Evolutionary conservation across 805 yeast species (phyloP), one percentile per base, ranked within the genome.

Genomic region (Starmerella floris): DNA sequence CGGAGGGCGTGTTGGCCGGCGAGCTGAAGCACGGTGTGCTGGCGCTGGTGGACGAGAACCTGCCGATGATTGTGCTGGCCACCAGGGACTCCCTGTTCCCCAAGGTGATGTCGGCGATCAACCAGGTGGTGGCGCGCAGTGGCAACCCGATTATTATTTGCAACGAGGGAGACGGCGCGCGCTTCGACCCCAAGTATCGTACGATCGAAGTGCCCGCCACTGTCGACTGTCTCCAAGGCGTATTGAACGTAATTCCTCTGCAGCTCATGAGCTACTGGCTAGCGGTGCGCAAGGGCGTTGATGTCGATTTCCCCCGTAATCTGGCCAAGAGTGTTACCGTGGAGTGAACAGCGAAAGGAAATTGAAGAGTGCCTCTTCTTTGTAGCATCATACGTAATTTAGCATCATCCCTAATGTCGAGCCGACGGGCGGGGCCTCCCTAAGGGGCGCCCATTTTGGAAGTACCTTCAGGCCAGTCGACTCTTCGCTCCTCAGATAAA

Each of bases 1-100:
- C 96, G 19, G 99, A 91, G 68, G 99, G 98, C 69, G 95, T 91
- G 41, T 76, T 91, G 52, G 98, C 99, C 20, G 99, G 98, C 63
- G 99, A 91, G 67, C 76, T 91, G 66, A 91, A 91, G 65, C 99
- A 91, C 61, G 99, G 99, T 66, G 95, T 84, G 26, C 74, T 91
- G 57, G 99, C 99, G 6, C 72, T 91, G 46, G 96, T 91, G 46
- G 99, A 91, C 65, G 94, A 82, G 55, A 71, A 79, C 49, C 69
- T 91, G 60, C 99, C 99, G 47, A 83, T 91, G 53, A 80, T 91
- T 63, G 94, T 94, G 3, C 77, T 91, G 61, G 97, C 96, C 41
- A 88, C 99, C 5, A 76, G 93, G 60, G 99, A 91, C 66, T 82
- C 95, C 15, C 73, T 91, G 55, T 85, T 88, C 72, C 95, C 97